A percentile compares a stretch with the other conserved stretches of the same genome.
Evolutionary conservation across 202 grass and related monocot species (phyloP).

Genomic region (Schoenoplectus tabernaemontani): DNA sequence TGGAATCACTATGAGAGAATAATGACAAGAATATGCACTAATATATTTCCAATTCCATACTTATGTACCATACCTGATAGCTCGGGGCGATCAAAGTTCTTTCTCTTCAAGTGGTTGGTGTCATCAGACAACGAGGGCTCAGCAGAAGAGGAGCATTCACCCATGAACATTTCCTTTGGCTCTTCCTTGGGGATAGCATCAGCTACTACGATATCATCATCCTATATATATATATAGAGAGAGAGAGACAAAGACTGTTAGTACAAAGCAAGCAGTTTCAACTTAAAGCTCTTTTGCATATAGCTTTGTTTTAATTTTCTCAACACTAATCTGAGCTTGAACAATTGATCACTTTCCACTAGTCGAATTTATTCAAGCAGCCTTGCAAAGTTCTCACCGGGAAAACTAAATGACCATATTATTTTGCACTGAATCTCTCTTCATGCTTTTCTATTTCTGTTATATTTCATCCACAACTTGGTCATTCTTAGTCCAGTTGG

Average conservation of each 20-base stretch:
- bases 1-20: not conserved
- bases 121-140: conserved; percentile 2
- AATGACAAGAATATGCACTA: not conserved
- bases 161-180: conserved; percentile 11
- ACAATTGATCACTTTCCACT: not conserved
- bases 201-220: not conserved
- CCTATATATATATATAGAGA: not conserved
- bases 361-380: not conserved
- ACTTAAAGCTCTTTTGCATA: not conserved
- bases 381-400: not conserved
- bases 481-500: not conserved
- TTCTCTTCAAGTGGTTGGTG: conserved; percentile 17
- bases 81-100: conserved; percentile 11
- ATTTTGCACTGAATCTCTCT: not conserved
- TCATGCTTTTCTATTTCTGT: not conserved
- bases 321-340: not conserved
- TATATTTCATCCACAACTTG: not conserved
- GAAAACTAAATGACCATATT: not conserved
- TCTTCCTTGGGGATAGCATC: not conserved
- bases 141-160: conserved; percentile 18
- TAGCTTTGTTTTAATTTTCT: not conserved
- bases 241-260: not conserved
- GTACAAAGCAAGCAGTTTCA: not conserved
- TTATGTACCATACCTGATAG: conserved; percentile 12
- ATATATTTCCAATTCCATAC: not conserved